Conservation (phyloP, 2,329 filamentous ascomycete genomes). For the Apiospora saccharicola region DNA sequence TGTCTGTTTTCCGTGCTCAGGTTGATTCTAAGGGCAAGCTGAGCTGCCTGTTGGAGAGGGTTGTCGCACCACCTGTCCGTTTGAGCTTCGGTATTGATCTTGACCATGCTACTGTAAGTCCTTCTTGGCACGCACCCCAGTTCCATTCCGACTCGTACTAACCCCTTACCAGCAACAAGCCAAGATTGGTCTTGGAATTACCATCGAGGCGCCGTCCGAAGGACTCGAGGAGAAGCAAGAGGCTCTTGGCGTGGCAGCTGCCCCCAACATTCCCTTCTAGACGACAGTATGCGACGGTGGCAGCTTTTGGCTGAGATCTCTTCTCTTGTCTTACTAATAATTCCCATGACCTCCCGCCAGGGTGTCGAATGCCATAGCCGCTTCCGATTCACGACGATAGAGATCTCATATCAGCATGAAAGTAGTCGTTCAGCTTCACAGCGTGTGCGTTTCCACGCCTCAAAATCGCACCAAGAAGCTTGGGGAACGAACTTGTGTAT, state of each 20-base stretch:
- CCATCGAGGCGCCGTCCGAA: constrained; percentile 84
- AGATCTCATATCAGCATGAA: constrained; percentile 18
- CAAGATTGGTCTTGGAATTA: constrained; percentile 93
- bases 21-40: constrained; percentile 95
- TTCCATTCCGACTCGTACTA: constrained; percentile 21
- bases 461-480: not conserved
- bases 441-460: not conserved
- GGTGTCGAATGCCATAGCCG: not conserved
- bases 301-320: constrained; percentile 21
- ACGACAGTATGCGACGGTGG: not conserved
- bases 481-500: constrained; percentile 25
- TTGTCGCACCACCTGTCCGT: constrained; percentile 88
- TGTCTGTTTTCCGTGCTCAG: constrained; percentile 94
- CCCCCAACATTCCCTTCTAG: constrained; percentile 73
- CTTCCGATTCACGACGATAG: constrained; percentile 21
- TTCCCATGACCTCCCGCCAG: constrained; percentile 8
- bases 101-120: constrained; percentile 89
- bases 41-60: constrained; percentile 92
- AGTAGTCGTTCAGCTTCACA: constrained; percentile 15
- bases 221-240: constrained; percentile 89
- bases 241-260: constrained; percentile 58
- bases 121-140: not conserved
- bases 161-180: constrained; percentile 76
- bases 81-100: constrained; percentile 97
- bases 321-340: constrained; percentile 21